phyloP scores from a whole-genome alignment of 345 rosid species.

The Lumnitzera racemosa region DNA sequence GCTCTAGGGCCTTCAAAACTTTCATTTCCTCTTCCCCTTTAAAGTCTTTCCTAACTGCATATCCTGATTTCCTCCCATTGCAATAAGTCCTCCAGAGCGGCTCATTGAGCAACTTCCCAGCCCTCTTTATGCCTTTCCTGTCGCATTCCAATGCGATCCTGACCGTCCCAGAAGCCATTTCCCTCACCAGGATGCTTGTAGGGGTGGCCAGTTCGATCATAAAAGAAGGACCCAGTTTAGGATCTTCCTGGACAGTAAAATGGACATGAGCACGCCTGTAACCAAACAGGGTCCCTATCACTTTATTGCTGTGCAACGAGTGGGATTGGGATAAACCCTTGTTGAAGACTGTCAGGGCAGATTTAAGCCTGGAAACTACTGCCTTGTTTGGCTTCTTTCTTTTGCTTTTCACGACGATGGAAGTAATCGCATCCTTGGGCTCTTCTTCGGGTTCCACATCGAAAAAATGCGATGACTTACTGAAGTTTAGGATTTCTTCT shows the following conservation, averaged over 20 bases:
- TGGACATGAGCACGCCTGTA: constrained; percentile 81
- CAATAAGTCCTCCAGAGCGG: constrained; percentile 76
- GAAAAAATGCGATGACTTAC: constrained; percentile 24
- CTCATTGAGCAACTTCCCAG: constrained; percentile 49
- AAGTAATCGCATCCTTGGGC: constrained; percentile 17
- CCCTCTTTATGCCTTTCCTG: constrained; percentile 30
- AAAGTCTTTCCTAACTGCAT: constrained; percentile 50
- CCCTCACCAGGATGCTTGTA: constrained; percentile 67
- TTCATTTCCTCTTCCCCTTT: constrained; percentile 56
- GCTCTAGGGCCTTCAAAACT: constrained; percentile 67
- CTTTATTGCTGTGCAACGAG: constrained; percentile 47
- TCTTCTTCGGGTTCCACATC: constrained; percentile 25
- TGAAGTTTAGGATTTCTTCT: constrained; percentile 32
- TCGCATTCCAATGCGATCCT: constrained; percentile 77
- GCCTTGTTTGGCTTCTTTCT: constrained; percentile 7
- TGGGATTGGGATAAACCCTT: constrained; percentile 17
- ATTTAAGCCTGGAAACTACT: constrained; percentile 49
- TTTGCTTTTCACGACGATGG: constrained; percentile 17
- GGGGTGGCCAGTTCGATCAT: constrained; percentile 77
- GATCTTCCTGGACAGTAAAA: constrained; percentile 73
- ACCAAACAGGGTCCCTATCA: constrained; percentile 81
- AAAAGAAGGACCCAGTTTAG: constrained; percentile 50
- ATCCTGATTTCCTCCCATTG: constrained; percentile 86
- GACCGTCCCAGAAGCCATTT: constrained; percentile 93
- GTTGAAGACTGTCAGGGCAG: constrained; percentile 41